Evolutionary conservation across 352 stramenopile species (phyloP).

Genomic region (Globisporangium sylvaticum): DNA sequence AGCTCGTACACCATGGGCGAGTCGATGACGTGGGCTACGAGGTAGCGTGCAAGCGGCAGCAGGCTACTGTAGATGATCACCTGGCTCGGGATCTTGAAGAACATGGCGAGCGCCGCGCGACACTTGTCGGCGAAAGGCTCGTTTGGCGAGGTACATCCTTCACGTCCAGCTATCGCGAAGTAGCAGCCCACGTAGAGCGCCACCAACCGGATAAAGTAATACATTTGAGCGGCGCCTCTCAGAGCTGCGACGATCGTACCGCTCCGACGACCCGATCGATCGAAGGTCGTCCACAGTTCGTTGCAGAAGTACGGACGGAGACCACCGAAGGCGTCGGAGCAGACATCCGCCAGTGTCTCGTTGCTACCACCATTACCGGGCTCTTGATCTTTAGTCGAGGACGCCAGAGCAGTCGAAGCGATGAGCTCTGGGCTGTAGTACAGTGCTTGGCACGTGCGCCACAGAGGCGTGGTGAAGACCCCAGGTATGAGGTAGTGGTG

Average conservation of each 20-base stretch:
- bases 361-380: not conserved
- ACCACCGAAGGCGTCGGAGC: slow-evolving; percentile 6
- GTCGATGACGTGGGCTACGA: slow-evolving; percentile 4
- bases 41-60: slow-evolving; percentile 1
- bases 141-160: no score
- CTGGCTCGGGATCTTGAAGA: slow-evolving; percentile 21
- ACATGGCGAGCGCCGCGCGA: not conserved
- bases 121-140: not conserved
- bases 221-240: slow-evolving; percentile 2
- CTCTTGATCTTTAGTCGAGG: not conserved
- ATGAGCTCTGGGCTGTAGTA: slow-evolving; percentile 1
- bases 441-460: slow-evolving; percentile 4
- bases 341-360: slow-evolving; percentile 2
- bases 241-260: not conserved
- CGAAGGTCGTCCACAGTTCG: slow-evolving; percentile 11
- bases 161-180: not conserved
- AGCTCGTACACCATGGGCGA: no score
- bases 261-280: not conserved
- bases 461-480: not conserved
- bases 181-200: slow-evolving; percentile 8
- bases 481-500: not conserved
- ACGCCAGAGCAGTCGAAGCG: not conserved
- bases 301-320: slow-evolving; percentile 15
- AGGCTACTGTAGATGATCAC: slow-evolving; percentile 8
- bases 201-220: slow-evolving; percentile 13